phyloP scores from a whole-genome alignment of 2,329 filamentous ascomycete species.

The Curvularia eragrostidis region DNA sequence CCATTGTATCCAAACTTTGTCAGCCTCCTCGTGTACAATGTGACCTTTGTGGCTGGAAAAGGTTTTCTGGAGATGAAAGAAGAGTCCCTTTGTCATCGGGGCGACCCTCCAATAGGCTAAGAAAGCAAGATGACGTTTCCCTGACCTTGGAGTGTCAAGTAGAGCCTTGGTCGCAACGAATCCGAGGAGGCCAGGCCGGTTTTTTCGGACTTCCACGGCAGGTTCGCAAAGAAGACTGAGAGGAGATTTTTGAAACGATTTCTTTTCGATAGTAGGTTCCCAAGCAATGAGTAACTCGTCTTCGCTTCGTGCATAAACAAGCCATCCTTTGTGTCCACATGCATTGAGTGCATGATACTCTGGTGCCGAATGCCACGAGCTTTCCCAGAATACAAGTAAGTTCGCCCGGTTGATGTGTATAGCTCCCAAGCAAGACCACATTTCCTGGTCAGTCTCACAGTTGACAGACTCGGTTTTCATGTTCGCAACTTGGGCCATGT shows the following conservation, averaged over 20 bases:
- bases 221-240: constrained; percentile 2
- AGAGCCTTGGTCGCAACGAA: constrained; percentile 16
- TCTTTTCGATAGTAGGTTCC: constrained; percentile 16
- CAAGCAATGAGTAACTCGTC: constrained; percentile 17
- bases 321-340: constrained; percentile 9
- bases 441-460: background rate
- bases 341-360: constrained; percentile 9
- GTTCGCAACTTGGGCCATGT: background rate
- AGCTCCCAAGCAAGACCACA: constrained; percentile 15
- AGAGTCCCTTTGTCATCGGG: constrained; percentile 13
- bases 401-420: constrained; percentile 3
- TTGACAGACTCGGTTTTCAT: constrained; percentile 9
- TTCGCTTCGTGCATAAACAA: constrained; percentile 11
- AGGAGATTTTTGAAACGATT: constrained; percentile 6
- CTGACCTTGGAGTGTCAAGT: background rate
- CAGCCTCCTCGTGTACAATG: constrained; percentile 13
- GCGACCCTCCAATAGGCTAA: constrained; percentile 20
- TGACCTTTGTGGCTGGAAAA: constrained; percentile 14
- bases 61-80: constrained; percentile 13
- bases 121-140: constrained; percentile 14
- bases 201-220: constrained; percentile 7
- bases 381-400: constrained; percentile 13
- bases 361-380: constrained; percentile 1
- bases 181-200: constrained; percentile 14
- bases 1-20: constrained; percentile 21